phyloP scores from a whole-genome alignment of 768 basidiomycete species.

The Baorangia bicolor region DNA sequence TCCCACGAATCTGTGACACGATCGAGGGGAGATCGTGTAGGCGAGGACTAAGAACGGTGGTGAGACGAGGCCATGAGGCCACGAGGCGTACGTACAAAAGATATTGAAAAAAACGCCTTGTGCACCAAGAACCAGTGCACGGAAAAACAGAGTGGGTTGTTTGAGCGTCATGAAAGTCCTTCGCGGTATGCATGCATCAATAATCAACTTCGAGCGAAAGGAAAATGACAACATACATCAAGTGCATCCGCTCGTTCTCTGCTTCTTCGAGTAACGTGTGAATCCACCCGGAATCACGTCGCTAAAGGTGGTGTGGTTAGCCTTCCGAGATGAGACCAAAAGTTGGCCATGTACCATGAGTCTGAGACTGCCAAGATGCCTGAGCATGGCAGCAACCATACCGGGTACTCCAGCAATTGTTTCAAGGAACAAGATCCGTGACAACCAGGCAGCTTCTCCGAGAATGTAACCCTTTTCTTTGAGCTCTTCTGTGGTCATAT shows the following conservation, averaged over 20 bases:
- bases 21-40: constrained; percentile 72
- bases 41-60: constrained; percentile 53
- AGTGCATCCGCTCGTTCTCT: constrained; percentile 96
- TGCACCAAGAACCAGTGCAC: constrained; percentile 79
- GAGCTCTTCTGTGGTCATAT: constrained; percentile 72
- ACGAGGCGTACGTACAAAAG: constrained; percentile 59
- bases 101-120: constrained; percentile 91
- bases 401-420: constrained; percentile 94
- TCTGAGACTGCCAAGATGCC: constrained; percentile 86
- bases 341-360: constrained; percentile 61
- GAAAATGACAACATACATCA: constrained; percentile 52
- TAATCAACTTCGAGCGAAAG: constrained; percentile 8
- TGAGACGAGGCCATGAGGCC: constrained; percentile 13
- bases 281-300: constrained; percentile 74
- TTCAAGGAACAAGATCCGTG: constrained; percentile 74
- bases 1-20: constrained; percentile 90
- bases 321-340: constrained; percentile 2
- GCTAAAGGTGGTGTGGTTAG: constrained; percentile 29
- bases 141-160: constrained; percentile 77
- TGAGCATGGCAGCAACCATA: constrained; percentile 87
- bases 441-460: constrained; percentile 73
- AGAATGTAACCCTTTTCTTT: constrained; percentile 73
- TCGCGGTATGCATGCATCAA: constrained; percentile 15
- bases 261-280: constrained; percentile 92
- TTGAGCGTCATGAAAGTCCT: constrained; percentile 96